Conservation (phyloP, 768 basidiomycete genomes). For the Agaricus blazei region DNA sequence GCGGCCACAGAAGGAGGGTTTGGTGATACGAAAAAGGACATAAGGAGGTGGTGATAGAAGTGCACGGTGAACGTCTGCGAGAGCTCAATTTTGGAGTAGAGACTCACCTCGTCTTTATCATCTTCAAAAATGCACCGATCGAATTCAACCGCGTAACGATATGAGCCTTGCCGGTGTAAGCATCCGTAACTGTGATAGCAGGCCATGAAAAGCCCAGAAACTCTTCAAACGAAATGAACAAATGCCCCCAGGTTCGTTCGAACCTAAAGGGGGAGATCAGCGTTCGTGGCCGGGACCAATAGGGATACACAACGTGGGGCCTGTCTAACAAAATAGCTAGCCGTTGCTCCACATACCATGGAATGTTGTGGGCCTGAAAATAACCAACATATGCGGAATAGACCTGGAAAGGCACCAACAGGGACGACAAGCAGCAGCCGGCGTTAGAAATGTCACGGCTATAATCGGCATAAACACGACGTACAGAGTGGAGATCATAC, state of each 20-base stretch:
- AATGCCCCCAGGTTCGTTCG: conserved; percentile 73
- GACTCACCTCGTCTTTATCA: conserved; percentile 75
- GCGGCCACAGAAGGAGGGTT: background rate
- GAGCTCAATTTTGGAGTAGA: background rate
- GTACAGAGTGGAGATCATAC: conserved; percentile 72
- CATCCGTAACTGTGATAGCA: conserved; percentile 70
- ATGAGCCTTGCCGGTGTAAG: conserved; percentile 66
- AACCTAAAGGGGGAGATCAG: conserved; percentile 42
- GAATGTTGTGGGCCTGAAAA: conserved; percentile 65
- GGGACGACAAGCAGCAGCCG: background rate
- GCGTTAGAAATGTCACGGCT: conserved; percentile 1
- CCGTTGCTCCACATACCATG: conserved; percentile 42
- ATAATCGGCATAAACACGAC: conserved; percentile 18
- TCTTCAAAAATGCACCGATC: conserved; percentile 72
- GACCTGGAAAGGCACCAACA: conserved; percentile 23
- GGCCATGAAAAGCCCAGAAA: conserved; percentile 86
- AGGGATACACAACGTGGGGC: background rate
- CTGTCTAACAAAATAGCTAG: background rate
- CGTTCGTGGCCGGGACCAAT: background rate
- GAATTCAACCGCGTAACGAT: conserved; percentile 74
- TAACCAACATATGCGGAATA: conserved; percentile 78
- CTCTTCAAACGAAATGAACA: conserved; percentile 74
- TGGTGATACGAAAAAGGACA: background rate
- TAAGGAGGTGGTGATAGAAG: conserved; percentile 3
- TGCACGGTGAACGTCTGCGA: background rate